A percentile compares a stretch with the other conserved stretches of the same genome.
Conservation (phyloP, 208 protist genomes). For the Leishmania amazonensis region DNA sequence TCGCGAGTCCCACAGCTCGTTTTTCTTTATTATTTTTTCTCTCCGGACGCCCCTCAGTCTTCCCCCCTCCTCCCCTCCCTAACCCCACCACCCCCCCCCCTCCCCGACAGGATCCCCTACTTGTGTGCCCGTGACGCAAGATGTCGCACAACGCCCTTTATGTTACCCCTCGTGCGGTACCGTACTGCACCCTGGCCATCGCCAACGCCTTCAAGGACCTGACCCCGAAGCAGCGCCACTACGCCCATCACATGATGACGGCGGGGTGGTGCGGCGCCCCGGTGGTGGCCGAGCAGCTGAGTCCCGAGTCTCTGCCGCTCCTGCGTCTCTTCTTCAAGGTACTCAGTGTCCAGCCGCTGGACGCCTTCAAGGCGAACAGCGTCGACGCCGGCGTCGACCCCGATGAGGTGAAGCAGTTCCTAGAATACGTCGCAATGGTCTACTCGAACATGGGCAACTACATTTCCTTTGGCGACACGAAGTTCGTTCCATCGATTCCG, state of each 20-base stretch:
- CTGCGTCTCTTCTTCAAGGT: constrained; percentile 51
- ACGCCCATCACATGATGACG: constrained; percentile 81
- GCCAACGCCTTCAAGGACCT: constrained; percentile 74
- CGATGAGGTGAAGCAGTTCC: constrained; percentile 60
- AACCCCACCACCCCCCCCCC: not conserved
- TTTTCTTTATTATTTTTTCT: not conserved
- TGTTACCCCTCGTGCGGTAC: constrained; percentile 63
- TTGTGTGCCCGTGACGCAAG: not conserved
- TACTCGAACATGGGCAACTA: constrained; percentile 96
- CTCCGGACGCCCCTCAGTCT: not conserved
- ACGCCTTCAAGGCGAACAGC: constrained; percentile 20
- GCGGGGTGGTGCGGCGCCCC: constrained; percentile 57
- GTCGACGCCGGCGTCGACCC: constrained; percentile 29
- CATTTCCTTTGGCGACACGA: constrained; percentile 92
- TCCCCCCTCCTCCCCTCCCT: not conserved
- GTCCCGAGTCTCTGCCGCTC: constrained; percentile 63
- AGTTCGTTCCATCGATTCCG: constrained; percentile 83
- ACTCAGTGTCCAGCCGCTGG: constrained; percentile 35
- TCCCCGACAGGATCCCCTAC: not conserved
- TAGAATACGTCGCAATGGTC: constrained; percentile 81
- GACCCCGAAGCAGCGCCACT: constrained; percentile 70
- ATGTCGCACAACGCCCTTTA: constrained; percentile 33
- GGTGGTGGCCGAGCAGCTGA: constrained; percentile 59
- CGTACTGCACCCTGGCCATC: constrained; percentile 65
- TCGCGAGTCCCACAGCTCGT: not conserved